Conservation (phyloP, 176 grass and related monocot genomes). For the Pharus latifolius region DNA sequence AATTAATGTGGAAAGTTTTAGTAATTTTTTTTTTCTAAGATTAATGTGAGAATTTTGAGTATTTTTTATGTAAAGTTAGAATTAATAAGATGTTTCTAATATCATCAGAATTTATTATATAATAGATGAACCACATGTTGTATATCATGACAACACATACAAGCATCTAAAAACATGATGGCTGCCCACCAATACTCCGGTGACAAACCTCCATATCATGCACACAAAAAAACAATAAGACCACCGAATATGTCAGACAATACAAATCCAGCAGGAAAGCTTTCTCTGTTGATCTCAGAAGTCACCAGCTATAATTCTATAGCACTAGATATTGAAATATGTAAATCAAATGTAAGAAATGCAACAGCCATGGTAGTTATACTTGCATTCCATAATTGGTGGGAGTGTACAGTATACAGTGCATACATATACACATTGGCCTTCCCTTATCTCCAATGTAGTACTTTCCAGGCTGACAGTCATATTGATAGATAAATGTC, state of each 20-base stretch:
- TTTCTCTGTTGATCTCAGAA: conserved; percentile 14
- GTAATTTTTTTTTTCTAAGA: no score
- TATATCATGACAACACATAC: conserved; percentile 4
- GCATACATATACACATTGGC: not conserved
- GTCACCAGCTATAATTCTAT: not conserved
- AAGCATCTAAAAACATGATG: conserved; percentile 18
- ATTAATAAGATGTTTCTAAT: no score
- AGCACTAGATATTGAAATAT: not conserved
- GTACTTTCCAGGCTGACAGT: not conserved
- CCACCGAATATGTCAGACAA: conserved; percentile 11
- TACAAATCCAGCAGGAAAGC: not conserved
- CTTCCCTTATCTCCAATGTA: conserved; percentile 10
- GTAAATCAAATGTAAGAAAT: not conserved
- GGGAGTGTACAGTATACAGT: not conserved
- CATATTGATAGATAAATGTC: conserved; percentile 3
- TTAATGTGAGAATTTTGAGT: no score
- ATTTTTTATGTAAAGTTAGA: no score
- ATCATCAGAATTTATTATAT: no score
- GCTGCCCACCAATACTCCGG: not conserved
- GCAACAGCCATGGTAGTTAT: no score
- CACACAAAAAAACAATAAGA: not conserved
- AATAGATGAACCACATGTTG: not conserved
- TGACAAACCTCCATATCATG: not conserved
- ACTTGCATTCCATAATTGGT: not conserved
- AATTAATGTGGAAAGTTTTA: no score